phyloP scores from a whole-genome alignment of 805 yeast species.

The Saccharomycodes ludwigii region DNA sequence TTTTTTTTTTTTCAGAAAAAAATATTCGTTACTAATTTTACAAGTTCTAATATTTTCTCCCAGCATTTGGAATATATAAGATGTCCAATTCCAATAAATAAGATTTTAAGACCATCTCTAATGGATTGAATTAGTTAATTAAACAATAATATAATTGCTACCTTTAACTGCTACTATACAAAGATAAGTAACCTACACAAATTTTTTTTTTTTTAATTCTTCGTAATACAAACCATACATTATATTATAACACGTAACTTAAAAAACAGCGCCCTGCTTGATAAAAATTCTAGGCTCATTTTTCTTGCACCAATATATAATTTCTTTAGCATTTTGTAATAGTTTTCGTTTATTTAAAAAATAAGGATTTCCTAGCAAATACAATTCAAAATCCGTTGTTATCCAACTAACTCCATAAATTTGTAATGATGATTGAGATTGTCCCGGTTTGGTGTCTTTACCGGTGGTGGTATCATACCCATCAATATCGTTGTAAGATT shows the following conservation, averaged over 20 bases:
- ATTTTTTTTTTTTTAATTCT: too few relatives aligned
- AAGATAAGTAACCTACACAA: too few relatives aligned
- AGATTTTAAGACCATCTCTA: too few relatives aligned
- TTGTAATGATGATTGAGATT: conserved; percentile 8
- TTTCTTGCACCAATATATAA: conserved; percentile 66
- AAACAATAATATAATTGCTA: too few relatives aligned
- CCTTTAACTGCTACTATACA: too few relatives aligned
- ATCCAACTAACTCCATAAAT: conserved; percentile 36
- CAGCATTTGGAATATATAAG: too few relatives aligned
- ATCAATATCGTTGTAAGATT: not conserved
- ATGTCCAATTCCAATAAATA: too few relatives aligned
- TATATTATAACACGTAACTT: conserved; percentile 4
- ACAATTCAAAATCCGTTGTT: conserved; percentile 50
- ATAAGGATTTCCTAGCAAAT: conserved; percentile 41
- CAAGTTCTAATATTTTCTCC: too few relatives aligned
- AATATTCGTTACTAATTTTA: too few relatives aligned
- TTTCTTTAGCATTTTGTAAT: conserved; percentile 46
- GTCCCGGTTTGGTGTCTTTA: conserved; percentile 3
- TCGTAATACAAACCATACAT: too few relatives aligned
- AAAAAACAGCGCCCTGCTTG: conserved; percentile 60
- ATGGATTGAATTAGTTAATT: too few relatives aligned
- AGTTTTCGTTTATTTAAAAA: conserved; percentile 41
- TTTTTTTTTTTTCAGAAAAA: too few relatives aligned
- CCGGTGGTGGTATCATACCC: conserved; percentile 4
- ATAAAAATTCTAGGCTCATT: conserved; percentile 62